phyloP scores from a whole-genome alignment of 768 basidiomycete genomes.

The Russula earlei region DNA sequence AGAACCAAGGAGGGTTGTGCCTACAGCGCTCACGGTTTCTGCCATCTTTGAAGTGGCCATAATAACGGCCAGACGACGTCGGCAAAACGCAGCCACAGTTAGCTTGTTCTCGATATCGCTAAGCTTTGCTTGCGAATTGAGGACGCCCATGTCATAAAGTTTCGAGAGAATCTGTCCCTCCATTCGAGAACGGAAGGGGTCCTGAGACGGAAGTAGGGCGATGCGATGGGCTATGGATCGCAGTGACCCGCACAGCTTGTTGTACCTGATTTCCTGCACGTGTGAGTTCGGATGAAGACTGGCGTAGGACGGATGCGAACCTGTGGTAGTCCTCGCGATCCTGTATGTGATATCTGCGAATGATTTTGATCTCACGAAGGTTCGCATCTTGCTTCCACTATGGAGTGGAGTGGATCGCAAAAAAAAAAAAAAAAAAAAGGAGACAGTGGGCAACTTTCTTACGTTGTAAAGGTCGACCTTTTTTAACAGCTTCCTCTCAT shows the following conservation, averaged over 20 bases:
- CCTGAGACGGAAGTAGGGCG: conserved; percentile 78
- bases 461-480: conserved; percentile 97
- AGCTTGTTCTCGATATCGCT: conserved; percentile 92
- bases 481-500: conserved; percentile 90
- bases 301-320: conserved; percentile 29
- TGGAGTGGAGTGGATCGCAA: neutral
- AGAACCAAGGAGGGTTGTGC: conserved; percentile 8
- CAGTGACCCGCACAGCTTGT: conserved; percentile 85
- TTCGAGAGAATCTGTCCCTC: conserved; percentile 85
- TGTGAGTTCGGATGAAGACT: neutral
- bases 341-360: conserved; percentile 94
- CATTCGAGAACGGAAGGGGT: conserved; percentile 79
- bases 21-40: conserved; percentile 85
- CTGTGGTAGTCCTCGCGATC: conserved; percentile 92
- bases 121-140: conserved; percentile 79
- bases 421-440: neutral
- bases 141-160: conserved; percentile 93
- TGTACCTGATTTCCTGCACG: conserved; percentile 49
- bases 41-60: conserved; percentile 92
- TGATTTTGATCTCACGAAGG: conserved; percentile 83
- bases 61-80: conserved; percentile 84
- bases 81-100: conserved; percentile 90
- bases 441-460: neutral
- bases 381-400: conserved; percentile 97
- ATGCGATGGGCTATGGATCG: conserved; percentile 80